phyloP scores from a whole-genome alignment of 108 stramenopile genomes.

The Conticribra guillardii region DNA sequence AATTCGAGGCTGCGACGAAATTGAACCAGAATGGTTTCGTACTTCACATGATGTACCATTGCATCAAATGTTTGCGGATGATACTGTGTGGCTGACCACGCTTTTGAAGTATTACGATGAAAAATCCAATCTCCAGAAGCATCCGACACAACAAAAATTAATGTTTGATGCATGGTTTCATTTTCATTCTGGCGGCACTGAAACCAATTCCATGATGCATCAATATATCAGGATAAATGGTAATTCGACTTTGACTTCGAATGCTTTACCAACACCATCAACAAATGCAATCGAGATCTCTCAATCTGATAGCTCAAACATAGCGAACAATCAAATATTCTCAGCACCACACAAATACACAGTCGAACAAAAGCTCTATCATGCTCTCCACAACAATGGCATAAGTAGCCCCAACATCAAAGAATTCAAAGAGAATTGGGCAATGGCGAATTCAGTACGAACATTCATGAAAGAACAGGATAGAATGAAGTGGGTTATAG shows the following conservation, averaged over 20 bases:
- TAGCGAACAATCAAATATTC: background rate
- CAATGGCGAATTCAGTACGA: slow-evolving; percentile 70
- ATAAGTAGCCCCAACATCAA: slow-evolving; percentile 67
- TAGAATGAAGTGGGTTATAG: slow-evolving; percentile 57
- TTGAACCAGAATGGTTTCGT: slow-evolving; percentile 75
- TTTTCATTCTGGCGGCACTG: slow-evolving; percentile 59
- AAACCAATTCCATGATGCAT: slow-evolving; percentile 68
- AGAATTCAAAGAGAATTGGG: slow-evolving; percentile 78
- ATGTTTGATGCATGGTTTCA: slow-evolving; percentile 76
- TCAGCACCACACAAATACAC: background rate
- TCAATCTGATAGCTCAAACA: slow-evolving; percentile 2
- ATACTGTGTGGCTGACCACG: slow-evolving; percentile 70
- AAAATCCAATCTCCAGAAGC: background rate
- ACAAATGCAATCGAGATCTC: too few relatives aligned
- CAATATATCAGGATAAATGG: too few relatives aligned
- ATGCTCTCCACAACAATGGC: slow-evolving; percentile 59
- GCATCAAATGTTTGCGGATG: slow-evolving; percentile 86
- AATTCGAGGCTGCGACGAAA: slow-evolving; percentile 75
- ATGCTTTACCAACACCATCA: too few relatives aligned
- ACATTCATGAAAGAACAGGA: slow-evolving; percentile 33
- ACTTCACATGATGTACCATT: slow-evolving; percentile 63
- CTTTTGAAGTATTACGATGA: slow-evolving; percentile 47
- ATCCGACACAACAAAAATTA: slow-evolving; percentile 10
- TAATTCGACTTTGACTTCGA: too few relatives aligned
- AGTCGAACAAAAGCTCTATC: slow-evolving; percentile 49